Conservation (phyloP, 768 basidiomycete genomes). For the Leccinum aurantiacum region DNA sequence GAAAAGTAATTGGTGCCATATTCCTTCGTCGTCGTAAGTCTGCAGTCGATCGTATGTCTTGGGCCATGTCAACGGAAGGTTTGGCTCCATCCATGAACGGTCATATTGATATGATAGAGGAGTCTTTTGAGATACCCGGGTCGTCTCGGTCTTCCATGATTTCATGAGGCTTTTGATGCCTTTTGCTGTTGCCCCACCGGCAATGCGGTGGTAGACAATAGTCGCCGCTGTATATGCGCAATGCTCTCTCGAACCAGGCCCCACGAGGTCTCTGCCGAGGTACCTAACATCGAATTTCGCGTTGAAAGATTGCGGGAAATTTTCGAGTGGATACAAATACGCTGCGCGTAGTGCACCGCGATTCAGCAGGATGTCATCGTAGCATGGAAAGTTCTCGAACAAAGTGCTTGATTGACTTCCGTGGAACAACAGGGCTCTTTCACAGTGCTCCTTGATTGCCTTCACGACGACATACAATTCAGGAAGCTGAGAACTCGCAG, state of each 20-base stretch:
- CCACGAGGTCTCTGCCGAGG: conserved; percentile 7
- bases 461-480: conserved; percentile 24
- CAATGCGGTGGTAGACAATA: background rate
- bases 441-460: conserved; percentile 31
- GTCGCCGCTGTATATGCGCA: conserved; percentile 19
- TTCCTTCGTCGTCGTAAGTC: background rate
- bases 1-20: conserved; percentile 30
- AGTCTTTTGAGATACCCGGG: background rate
- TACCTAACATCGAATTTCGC: conserved; percentile 12
- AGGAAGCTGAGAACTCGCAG: conserved; percentile 32
- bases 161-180: conserved; percentile 8
- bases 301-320: background rate
- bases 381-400: conserved; percentile 7
- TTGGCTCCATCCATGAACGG: conserved; percentile 27
- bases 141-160: background rate
- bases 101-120: conserved; percentile 24
- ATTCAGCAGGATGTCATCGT: conserved; percentile 11
- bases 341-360: conserved; percentile 19
- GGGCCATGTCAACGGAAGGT: conserved; percentile 27
- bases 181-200: background rate
- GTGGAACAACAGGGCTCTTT: conserved; percentile 13
- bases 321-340: conserved; percentile 14
- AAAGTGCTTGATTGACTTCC: background rate
- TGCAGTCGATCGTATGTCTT: conserved; percentile 29
- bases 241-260: conserved; percentile 5